These are phyloP conservation scores for Isabelozyma heimii DNA, from an alignment of 805 yeast genomes.

Conservation along the genomic window DNA sequence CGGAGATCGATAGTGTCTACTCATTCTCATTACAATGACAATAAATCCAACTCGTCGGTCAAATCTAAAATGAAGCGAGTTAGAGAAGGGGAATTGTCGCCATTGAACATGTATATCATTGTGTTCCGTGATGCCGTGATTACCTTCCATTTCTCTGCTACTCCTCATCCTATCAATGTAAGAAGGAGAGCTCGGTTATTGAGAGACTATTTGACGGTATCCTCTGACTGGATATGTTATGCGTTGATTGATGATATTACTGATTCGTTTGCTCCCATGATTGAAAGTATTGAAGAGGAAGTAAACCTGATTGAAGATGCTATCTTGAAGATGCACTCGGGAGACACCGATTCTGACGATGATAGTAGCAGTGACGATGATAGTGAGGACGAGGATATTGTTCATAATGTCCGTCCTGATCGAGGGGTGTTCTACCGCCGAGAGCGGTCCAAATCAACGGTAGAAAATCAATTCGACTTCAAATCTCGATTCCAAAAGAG, in stretches of 20 bases:
- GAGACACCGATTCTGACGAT: slow-evolving; percentile 46
- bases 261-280: slow-evolving; percentile 96
- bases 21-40: neutral
- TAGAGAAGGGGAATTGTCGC: slow-evolving; percentile 65
- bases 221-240: slow-evolving; percentile 89
- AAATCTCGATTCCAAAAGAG: neutral
- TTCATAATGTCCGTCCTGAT: slow-evolving; percentile 3
- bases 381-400: slow-evolving; percentile 22
- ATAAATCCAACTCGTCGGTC: slow-evolving; percentile 16
- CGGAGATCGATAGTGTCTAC: neutral
- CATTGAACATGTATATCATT: slow-evolving; percentile 88
- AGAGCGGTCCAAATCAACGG: slow-evolving; percentile 36
- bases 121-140: slow-evolving; percentile 89
- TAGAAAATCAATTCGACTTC: slow-evolving; percentile 18
- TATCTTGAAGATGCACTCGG: slow-evolving; percentile 81
- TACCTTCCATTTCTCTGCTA: slow-evolving; percentile 90
- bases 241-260: slow-evolving; percentile 96
- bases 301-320: slow-evolving; percentile 94
- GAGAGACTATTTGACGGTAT: slow-evolving; percentile 82
- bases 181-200: slow-evolving; percentile 87
- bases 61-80: slow-evolving; percentile 28
- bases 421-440: slow-evolving; percentile 27
- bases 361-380: slow-evolving; percentile 26
- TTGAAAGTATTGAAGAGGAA: slow-evolving; percentile 89
- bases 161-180: slow-evolving; percentile 95